phyloP scores from a whole-genome alignment of 2,329 filamentous ascomycete species.

The Aphanocladium album region DNA sequence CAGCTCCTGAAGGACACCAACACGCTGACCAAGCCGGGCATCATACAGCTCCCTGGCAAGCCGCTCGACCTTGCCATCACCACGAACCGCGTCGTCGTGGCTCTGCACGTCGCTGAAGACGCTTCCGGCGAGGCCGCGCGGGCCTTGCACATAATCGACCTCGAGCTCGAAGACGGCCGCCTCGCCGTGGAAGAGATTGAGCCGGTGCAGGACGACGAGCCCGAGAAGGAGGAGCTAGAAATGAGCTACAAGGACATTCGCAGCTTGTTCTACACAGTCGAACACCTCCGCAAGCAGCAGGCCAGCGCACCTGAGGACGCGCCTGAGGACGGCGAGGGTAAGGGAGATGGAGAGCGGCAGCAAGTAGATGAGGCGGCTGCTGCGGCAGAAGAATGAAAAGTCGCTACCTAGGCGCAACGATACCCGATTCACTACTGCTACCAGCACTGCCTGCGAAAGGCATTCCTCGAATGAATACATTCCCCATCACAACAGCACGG shows the following conservation, averaged over 20 bases:
- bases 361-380: too few species aligned
- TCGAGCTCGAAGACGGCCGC: slow-evolving; percentile 28
- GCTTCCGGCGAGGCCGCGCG: slow-evolving; percentile 18
- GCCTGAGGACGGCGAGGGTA: too few species aligned
- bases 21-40: slow-evolving; percentile 40
- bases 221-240: slow-evolving; percentile 28
- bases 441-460: too few species aligned
- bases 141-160: slow-evolving; percentile 27
- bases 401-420: background rate
- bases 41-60: slow-evolving; percentile 57
- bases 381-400: slow-evolving; percentile 13
- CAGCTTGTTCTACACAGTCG: slow-evolving; percentile 40
- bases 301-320: slow-evolving; percentile 22
- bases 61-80: slow-evolving; percentile 50
- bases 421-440: too few species aligned
- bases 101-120: slow-evolving; percentile 33
- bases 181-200: slow-evolving; percentile 25
- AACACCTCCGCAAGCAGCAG: slow-evolving; percentile 43
- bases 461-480: too few species aligned
- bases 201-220: slow-evolving; percentile 20
- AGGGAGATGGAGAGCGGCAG: slow-evolving; percentile 15
- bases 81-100: slow-evolving; percentile 29
- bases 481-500: too few species aligned
- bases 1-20: slow-evolving; percentile 44
- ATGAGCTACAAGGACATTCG: slow-evolving; percentile 34